These are phyloP conservation scores for Kazachstania psychrophila DNA, from an alignment of 805 yeast genomes.

Conservation along the genomic window DNA sequence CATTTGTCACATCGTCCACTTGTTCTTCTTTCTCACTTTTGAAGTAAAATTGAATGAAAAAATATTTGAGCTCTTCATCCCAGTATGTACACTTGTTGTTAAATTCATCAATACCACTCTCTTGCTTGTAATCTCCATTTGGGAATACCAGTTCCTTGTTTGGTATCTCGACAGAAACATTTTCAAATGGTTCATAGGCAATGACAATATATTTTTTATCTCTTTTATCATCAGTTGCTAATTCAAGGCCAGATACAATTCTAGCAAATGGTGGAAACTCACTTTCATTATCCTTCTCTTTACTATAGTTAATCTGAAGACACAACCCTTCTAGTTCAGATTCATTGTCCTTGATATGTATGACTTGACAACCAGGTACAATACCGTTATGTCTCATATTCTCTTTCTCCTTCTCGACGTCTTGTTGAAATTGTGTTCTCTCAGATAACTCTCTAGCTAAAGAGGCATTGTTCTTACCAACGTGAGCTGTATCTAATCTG, in stretches of 20 bases:
- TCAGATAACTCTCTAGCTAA: not conserved
- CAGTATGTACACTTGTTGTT: constrained; percentile 51
- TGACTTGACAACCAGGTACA: constrained; percentile 57
- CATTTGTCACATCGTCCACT: too few relatives aligned
- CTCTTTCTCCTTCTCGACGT: constrained; percentile 15
- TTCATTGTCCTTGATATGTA: constrained; percentile 57
- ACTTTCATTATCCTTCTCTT: constrained; percentile 27
- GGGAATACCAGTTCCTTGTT: constrained; percentile 31
- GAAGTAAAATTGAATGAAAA: constrained; percentile 63
- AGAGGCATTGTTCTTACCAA: not conserved
- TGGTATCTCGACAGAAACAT: constrained; percentile 67
- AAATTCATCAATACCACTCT: constrained; percentile 27
- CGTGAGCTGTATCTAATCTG: constrained; percentile 17
- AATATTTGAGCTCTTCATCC: constrained; percentile 61
- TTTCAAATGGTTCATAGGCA: constrained; percentile 88
- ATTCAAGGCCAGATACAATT: constrained; percentile 71
- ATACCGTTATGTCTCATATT: constrained; percentile 11
- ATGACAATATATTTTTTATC: constrained; percentile 53
- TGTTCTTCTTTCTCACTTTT: constrained; percentile 1
- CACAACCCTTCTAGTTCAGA: constrained; percentile 55
- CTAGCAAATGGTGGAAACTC: constrained; percentile 52
- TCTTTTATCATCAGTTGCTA: constrained; percentile 40
- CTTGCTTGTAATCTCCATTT: not conserved
- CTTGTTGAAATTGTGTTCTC: constrained; percentile 20
- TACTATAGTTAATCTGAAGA: constrained; percentile 48